Conservation (phyloP, 2,329 filamentous ascomycete species). For the Neofusicoccum sp. region DNA sequence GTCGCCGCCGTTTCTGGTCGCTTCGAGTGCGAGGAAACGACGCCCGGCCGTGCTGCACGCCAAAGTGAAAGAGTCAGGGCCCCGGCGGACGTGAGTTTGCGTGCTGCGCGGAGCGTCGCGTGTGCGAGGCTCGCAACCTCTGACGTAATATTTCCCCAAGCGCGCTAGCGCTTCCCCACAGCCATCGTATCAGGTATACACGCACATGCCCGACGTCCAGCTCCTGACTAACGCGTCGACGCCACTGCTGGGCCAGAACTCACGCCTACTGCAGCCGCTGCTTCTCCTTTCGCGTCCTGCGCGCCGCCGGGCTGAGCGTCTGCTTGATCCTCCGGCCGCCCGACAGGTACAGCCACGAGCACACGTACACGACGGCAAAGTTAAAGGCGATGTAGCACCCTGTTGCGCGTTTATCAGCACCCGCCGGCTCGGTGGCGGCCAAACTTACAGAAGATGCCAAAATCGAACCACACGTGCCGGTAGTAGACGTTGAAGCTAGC, state of each 20-base stretch:
- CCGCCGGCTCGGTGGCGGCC: slow-evolving; percentile 21
- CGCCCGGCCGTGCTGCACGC: neutral
- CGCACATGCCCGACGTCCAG: slow-evolving; percentile 17
- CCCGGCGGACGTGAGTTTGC: neutral
- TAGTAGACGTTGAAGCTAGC: slow-evolving; percentile 63
- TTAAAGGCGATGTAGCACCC: slow-evolving; percentile 66
- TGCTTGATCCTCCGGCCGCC: slow-evolving; percentile 40
- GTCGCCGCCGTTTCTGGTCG: slow-evolving; percentile 3
- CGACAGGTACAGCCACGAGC: slow-evolving; percentile 59
- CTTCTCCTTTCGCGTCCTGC: slow-evolving; percentile 8
- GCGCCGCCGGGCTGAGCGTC: slow-evolving; percentile 2
- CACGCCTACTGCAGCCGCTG: neutral
- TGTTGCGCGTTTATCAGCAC: neutral
- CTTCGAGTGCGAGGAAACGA: no score
- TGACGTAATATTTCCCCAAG: slow-evolving; percentile 18
- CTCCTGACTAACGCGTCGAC: neutral
- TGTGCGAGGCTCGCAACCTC: neutral
- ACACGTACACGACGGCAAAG: slow-evolving; percentile 56
- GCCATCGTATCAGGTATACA: neutral
- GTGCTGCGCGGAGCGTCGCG: neutral
- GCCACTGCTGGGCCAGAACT: neutral
- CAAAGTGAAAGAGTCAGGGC: slow-evolving; percentile 3
- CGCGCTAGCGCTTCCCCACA: slow-evolving; percentile 13
- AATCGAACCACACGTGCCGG: slow-evolving; percentile 65
- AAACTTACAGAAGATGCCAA: slow-evolving; percentile 60